phyloP scores from a whole-genome alignment of 2,329 filamentous ascomycete species.

The Calycina herbarum region DNA sequence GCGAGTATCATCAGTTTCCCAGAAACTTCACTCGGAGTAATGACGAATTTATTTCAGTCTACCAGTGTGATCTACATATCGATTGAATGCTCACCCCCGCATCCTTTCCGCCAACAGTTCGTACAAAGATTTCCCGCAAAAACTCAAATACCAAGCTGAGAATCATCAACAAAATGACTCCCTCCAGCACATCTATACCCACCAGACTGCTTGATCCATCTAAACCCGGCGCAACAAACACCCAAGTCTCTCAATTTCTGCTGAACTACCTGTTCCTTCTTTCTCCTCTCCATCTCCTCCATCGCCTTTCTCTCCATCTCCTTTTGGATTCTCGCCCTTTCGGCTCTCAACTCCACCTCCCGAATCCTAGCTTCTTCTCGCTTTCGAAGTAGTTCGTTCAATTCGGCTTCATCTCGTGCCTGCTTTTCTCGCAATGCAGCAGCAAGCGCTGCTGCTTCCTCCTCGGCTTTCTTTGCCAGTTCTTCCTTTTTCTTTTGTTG shows the following conservation, averaged over 20 bases:
- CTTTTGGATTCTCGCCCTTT: constrained; percentile 32
- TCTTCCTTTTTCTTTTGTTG: constrained; percentile 27
- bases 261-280: constrained; percentile 44
- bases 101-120: not conserved
- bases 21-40: too few species aligned
- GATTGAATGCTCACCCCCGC: not conserved
- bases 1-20: too few species aligned
- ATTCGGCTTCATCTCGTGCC: constrained; percentile 23
- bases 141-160: constrained; percentile 29
- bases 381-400: constrained; percentile 23
- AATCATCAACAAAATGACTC: constrained; percentile 52
- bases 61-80: too few species aligned
- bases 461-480: constrained; percentile 18
- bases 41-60: too few species aligned
- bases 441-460: constrained; percentile 16
- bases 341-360: constrained; percentile 35
- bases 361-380: constrained; percentile 34
- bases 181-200: constrained; percentile 67
- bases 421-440: constrained; percentile 8
- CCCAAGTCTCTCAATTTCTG: constrained; percentile 54
- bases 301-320: constrained; percentile 42
- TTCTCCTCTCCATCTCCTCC: constrained; percentile 42
- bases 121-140: not conserved
- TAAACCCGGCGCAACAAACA: constrained; percentile 54
- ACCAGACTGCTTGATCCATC: constrained; percentile 58